Base-by-base conservation (phyloP, 192 early-diverging fungal species). In the Coemansia sp. region DNA sequence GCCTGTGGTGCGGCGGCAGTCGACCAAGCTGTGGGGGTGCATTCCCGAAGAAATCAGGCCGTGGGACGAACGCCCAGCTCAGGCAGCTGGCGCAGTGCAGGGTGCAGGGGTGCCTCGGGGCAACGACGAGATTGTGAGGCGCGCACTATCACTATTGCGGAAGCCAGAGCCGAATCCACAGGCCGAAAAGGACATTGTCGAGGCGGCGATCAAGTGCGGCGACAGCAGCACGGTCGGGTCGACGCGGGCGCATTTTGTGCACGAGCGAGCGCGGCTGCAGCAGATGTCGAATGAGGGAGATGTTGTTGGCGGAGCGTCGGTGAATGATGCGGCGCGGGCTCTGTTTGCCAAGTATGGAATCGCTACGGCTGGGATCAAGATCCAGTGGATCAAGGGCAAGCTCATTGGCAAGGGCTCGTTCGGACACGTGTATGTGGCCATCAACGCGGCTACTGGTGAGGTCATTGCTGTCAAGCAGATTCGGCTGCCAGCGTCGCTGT, bases 391-490 rank as follows among this genome's bases (percentile, higher is more conserved):
- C 60, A 86, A 85, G 52, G 92, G 92, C 46, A 81, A 83, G 61
- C 70, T 92, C 33, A 93, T 94, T 69, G 92, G 92, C 32, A 87
- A 89, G 62, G 92, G 92, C 6, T 90, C 89, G 4, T 94, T 92
- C 57, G 91, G 92, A 5, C 78, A 83, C 52, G 92, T 94, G 29
- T 86, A 87, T 42, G 84, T 87, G 58, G 92, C 86, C 11, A 78
- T 93, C 58, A 92, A 89, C 55, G 56, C 87, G 21, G 82, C 82
- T 4, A 86, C 85, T 0, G 86, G 88, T 26, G 90, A 92, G 58
- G 83, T 91, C 62, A 90, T 93, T 60, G 91, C 91, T 0, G 90
- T 91, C 26, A 93, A 93, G 68, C 89, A 93, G 73, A 88, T 93
- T 8, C 84, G 85, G 52, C 66, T 90, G 55, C 87, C 87, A 4